These are phyloP conservation scores for Euphorbia pulcherrima DNA, from an alignment of 345 rosid species.

Conservation along the genomic window DNA sequence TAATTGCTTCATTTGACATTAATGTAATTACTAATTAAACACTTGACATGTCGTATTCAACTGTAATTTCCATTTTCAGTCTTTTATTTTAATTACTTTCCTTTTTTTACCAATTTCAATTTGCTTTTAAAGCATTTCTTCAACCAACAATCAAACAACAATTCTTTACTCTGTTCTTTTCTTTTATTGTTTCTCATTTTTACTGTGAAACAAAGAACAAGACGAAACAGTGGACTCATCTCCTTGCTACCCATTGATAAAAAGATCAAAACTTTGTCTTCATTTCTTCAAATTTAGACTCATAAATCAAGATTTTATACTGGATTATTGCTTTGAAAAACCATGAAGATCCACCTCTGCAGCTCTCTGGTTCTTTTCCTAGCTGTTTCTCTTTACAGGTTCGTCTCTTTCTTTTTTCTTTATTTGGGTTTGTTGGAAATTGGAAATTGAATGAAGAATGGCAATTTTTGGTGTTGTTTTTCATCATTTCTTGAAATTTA, in stretches of 20 bases:
- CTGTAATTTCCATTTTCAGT: neutral
- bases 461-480: neutral
- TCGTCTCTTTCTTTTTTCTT: neutral
- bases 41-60: neutral
- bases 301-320: neutral
- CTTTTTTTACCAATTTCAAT: too few relatives aligned
- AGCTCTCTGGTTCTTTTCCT: slow-evolving; percentile 29
- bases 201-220: neutral
- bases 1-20: neutral
- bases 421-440: neutral
- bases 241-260: neutral
- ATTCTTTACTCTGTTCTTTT: neutral
- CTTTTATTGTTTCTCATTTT: neutral
- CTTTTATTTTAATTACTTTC: neutral
- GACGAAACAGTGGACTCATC: neutral
- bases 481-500: neutral
- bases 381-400: slow-evolving; percentile 16
- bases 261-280: neutral
- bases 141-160: neutral
- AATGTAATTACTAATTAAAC: neutral
- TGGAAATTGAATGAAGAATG: neutral
- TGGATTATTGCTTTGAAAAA: neutral
- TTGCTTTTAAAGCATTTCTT: too few relatives aligned
- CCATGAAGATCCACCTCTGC: slow-evolving; percentile 23
- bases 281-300: neutral